Conservation (phyloP, 2,329 filamentous ascomycete genomes). For the Tolypocladium capitatum region DNA sequence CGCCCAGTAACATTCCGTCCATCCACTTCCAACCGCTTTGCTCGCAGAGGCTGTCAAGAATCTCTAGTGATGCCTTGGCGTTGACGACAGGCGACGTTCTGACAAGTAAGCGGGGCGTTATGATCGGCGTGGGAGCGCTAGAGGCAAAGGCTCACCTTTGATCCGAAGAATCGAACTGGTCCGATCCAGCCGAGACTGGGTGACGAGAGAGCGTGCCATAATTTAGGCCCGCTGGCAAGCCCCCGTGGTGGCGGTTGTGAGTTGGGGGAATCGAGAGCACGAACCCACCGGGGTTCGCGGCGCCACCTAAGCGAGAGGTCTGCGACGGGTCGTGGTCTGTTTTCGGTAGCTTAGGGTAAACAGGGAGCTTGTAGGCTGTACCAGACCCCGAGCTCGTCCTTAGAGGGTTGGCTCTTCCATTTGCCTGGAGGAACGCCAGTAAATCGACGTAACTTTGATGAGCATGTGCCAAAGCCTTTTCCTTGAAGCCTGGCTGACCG, state of each 20-base stretch:
- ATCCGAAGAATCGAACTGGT: background rate
- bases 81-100: constrained; percentile 29
- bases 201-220: background rate
- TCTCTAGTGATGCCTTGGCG: constrained; percentile 55
- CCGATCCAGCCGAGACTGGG: background rate
- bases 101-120: background rate
- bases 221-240: background rate
- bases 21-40: constrained; percentile 80
- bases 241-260: background rate
- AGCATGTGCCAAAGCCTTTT: constrained; percentile 56
- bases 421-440: constrained; percentile 48
- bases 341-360: constrained; percentile 39
- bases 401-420: constrained; percentile 33
- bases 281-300: background rate
- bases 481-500: constrained; percentile 39
- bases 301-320: background rate
- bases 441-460: constrained; percentile 62
- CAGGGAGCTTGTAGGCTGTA: constrained; percentile 32
- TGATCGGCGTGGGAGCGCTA: background rate
- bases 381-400: constrained; percentile 24
- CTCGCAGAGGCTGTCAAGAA: constrained; percentile 61
- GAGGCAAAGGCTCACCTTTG: background rate
- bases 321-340: constrained; percentile 5
- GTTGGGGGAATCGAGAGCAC: background rate
- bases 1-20: constrained; percentile 82